Percentiles rank a stretch among this genome's conserved stretches.
Conservation (phyloP, 768 basidiomycete genomes). For the Serendipita sp. region DNA sequence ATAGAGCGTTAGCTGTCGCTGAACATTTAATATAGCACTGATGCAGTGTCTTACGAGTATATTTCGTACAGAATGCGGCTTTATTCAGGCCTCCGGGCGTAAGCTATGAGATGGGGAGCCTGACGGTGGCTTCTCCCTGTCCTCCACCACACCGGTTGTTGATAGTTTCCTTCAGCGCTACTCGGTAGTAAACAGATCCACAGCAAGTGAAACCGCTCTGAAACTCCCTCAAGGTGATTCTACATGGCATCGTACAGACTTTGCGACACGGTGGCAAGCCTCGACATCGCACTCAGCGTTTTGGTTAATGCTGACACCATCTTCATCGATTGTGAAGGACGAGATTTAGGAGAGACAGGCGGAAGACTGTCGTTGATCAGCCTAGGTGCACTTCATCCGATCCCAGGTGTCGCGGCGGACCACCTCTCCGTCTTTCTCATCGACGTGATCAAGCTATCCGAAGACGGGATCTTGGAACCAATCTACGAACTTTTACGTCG, state of each 20-base stretch:
- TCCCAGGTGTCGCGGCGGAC: neutral
- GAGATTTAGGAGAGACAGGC: neutral
- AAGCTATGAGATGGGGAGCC: too few relatives aligned
- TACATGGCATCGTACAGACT: neutral
- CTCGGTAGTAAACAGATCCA: too few relatives aligned
- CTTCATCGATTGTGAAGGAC: neutral
- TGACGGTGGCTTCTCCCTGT: too few relatives aligned
- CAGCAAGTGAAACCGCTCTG: too few relatives aligned
- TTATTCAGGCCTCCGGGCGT: too few relatives aligned
- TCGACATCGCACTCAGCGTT: neutral
- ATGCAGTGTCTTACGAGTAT: too few relatives aligned
- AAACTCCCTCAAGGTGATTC: too few relatives aligned
- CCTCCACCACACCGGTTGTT: too few relatives aligned
- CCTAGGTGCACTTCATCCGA: neutral
- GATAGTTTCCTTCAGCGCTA: too few relatives aligned
- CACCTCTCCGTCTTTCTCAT: constrained; percentile 1
- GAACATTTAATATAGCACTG: too few relatives aligned
- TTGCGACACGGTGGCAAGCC: neutral
- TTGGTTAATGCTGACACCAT: neutral
- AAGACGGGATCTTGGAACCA: neutral
- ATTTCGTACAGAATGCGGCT: too few relatives aligned
- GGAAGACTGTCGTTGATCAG: neutral
- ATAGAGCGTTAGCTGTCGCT: too few relatives aligned
- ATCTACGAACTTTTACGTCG: neutral
- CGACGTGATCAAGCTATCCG: neutral